These are phyloP conservation scores for Cyberlindnera maclurae DNA, from an alignment of 805 yeast genomes.

Conservation along the genomic window DNA sequence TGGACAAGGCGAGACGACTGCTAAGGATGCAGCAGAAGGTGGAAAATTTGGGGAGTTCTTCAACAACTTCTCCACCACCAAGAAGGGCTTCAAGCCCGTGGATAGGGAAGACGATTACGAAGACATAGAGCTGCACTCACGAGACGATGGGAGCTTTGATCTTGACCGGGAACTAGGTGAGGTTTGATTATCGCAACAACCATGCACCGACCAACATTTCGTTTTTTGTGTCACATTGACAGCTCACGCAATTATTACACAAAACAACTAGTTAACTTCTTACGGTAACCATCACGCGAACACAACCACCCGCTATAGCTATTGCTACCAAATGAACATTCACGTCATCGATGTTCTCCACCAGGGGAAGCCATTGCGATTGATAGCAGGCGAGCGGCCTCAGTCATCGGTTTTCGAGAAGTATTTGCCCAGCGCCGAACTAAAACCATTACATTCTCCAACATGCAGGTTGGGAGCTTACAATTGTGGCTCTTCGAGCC, in stretches of 20 bases:
- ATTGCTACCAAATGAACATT: background rate
- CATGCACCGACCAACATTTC: background rate
- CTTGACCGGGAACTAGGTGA: slow-evolving; percentile 15
- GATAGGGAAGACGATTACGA: slow-evolving; percentile 7
- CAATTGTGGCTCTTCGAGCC: background rate
- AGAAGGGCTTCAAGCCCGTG: slow-evolving; percentile 8
- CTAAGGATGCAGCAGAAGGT: slow-evolving; percentile 3
- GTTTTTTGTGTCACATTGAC: background rate
- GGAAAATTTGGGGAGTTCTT: slow-evolving; percentile 16
- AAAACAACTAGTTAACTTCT: too few relatives aligned
- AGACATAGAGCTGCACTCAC: slow-evolving; percentile 17
- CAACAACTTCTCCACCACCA: slow-evolving; percentile 12
- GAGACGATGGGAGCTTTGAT: slow-evolving; percentile 15
- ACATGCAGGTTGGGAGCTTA: slow-evolving; percentile 1
- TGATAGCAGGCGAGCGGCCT: slow-evolving; percentile 9
- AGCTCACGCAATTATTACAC: too few relatives aligned
- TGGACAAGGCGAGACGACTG: slow-evolving; percentile 20
- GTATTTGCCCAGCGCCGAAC: slow-evolving; percentile 7
- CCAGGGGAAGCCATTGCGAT: slow-evolving; percentile 7
- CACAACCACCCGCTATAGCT: too few relatives aligned
- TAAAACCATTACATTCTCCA: background rate
- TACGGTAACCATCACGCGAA: too few relatives aligned
- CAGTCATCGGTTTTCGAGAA: slow-evolving; percentile 19
- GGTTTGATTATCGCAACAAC: background rate
- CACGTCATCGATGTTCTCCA: background rate